A percentile compares a stretch with the other conserved stretches of the same genome.
phyloP scores from a whole-genome alignment of 164 flowering plant species.

The Magnolia kwangsiensis region DNA sequence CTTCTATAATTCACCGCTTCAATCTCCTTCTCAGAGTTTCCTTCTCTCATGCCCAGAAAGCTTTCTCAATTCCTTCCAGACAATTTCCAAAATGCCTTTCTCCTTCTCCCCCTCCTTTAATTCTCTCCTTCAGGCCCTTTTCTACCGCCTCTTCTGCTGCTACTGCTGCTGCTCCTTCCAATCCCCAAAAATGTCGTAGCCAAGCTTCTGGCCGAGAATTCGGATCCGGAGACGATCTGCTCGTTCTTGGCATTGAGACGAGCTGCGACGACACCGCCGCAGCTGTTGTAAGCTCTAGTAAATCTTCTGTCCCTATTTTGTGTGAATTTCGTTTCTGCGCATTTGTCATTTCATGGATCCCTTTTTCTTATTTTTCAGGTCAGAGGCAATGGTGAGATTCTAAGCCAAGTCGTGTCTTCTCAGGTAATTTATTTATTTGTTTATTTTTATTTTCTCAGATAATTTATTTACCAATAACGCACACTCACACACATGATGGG shows the following conservation, averaged over 20 bases:
- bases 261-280: conserved; percentile 98
- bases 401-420: conserved; percentile 90
- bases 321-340: neutral
- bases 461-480: too few relatives aligned
- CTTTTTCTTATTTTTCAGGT: conserved; percentile 39
- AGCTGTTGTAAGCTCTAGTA: conserved; percentile 48
- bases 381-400: conserved; percentile 74
- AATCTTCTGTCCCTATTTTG: neutral
- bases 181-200: conserved; percentile 7
- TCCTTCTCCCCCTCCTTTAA: neutral
- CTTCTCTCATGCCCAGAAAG: neutral
- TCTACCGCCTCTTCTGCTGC: conserved; percentile 11
- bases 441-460: too few relatives aligned
- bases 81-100: neutral
- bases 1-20: conserved; percentile 39
- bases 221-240: conserved; percentile 39
- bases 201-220: neutral
- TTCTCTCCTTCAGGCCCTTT: neutral
- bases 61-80: conserved; percentile 10
- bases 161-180: conserved; percentile 5
- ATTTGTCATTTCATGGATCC: neutral
- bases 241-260: conserved; percentile 87
- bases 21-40: conserved; percentile 29
- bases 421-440: conserved; percentile 46
- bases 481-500: too few relatives aligned